A percentile compares a stretch with the other conserved stretches of the same genome.
These are phyloP conservation scores for Excoecaria agallocha DNA, from an alignment of 345 rosid genomes.

Conservation along the genomic window DNA sequence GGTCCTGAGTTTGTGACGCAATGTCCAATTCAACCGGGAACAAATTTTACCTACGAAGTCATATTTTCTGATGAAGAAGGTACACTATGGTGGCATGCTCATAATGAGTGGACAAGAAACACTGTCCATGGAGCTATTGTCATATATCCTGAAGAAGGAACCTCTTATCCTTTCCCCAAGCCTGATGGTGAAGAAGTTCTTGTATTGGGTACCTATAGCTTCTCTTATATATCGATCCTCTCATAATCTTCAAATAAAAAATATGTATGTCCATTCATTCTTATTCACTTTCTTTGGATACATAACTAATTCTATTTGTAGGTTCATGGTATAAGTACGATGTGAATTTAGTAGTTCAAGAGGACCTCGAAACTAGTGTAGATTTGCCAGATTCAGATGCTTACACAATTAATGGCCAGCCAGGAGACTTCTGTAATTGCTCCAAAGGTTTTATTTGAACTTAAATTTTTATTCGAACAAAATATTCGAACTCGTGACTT, in stretches of 20 bases:
- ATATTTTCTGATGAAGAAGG: constrained; percentile 63
- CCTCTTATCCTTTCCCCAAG: no score
- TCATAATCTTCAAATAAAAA: no score
- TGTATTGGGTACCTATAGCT: no score
- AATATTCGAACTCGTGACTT: no score
- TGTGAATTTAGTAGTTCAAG: constrained; percentile 23
- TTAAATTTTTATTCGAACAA: no score
- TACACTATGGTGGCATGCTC: constrained; percentile 96
- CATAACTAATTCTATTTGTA: neutral
- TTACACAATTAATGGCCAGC: constrained; percentile 3
- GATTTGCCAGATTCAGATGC: constrained; percentile 36
- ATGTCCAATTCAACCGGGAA: constrained; percentile 75
- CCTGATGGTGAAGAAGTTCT: no score
- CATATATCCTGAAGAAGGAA: neutral
- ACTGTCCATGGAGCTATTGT: constrained; percentile 71
- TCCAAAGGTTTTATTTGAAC: constrained; percentile 10
- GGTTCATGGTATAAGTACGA: constrained; percentile 38
- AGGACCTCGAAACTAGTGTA: constrained; percentile 29
- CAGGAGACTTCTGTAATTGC: constrained; percentile 36
- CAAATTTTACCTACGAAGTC: constrained; percentile 59
- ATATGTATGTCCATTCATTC: no score
- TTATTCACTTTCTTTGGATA: no score
- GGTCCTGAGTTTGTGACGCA: constrained; percentile 80
- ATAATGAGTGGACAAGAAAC: constrained; percentile 76
- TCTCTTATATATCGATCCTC: no score